phyloP scores from a whole-genome alignment of 179 eudicot species.

The Dionaea muscipula region DNA sequence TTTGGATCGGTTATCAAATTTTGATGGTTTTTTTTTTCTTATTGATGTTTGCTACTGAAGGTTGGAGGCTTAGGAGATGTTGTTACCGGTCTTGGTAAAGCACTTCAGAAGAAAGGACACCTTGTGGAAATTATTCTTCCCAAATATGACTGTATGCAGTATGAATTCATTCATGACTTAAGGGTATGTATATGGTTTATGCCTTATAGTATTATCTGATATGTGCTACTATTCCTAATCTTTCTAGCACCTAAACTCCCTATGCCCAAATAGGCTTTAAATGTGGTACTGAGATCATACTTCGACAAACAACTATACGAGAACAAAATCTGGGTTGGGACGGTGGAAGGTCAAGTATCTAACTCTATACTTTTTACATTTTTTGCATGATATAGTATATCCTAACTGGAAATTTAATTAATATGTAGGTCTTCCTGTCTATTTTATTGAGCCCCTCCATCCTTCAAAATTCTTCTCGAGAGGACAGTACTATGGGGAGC shows the following conservation, averaged over 20 bases:
- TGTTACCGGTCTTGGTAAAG: constrained; percentile 88
- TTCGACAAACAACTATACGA: constrained; percentile 68
- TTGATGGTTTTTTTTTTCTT: neutral
- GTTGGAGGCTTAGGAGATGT: constrained; percentile 99
- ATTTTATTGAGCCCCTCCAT: constrained; percentile 91
- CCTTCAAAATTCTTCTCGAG: constrained; percentile 90
- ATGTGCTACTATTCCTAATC: constrained; percentile 6
- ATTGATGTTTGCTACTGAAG: constrained; percentile 20
- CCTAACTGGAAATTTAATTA: constrained; percentile 7
- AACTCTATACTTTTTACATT: constrained; percentile 1
- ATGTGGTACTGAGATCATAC: constrained; percentile 67
- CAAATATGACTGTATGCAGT: constrained; percentile 86
- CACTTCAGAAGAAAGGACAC: constrained; percentile 89
- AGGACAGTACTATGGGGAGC: constrained; percentile 81
- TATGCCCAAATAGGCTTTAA: constrained; percentile 46
- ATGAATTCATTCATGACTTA: constrained; percentile 51
- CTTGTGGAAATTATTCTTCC: constrained; percentile 85
- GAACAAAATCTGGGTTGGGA: constrained; percentile 86
- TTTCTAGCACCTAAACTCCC: neutral
- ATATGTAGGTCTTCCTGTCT: constrained; percentile 85
- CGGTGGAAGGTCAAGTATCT: constrained; percentile 64
- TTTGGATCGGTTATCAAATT: neutral
- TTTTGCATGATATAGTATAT: neutral
- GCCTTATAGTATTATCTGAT: constrained; percentile 1
- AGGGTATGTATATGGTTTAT: constrained; percentile 36